Evolutionary conservation across 768 basidiomycete species (phyloP).

Genomic region (Lactarius trivialis): DNA sequence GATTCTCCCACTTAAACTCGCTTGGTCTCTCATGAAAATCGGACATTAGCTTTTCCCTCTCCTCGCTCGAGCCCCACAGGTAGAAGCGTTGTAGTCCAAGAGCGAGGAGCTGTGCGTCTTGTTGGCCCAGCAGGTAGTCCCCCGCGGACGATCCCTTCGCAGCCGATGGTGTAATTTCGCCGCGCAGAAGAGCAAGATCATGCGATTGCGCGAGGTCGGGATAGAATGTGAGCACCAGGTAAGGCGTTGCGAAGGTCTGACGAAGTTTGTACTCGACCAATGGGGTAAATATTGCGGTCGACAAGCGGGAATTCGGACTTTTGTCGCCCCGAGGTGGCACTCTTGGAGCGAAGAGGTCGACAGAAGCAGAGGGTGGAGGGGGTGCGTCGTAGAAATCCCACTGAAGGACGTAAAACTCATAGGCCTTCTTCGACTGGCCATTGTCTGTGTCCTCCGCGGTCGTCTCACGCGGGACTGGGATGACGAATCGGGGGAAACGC

Average conservation of each 20-base stretch:
- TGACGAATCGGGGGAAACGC: constrained; percentile 70
- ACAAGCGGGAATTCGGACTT: constrained; percentile 41
- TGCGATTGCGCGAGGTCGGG: constrained; percentile 80
- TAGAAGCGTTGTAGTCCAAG: constrained; percentile 85
- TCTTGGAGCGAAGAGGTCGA: constrained; percentile 39
- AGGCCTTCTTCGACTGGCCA: constrained; percentile 39
- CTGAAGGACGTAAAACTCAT: constrained; percentile 82
- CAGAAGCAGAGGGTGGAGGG: constrained; percentile 42
- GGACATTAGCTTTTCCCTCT: constrained; percentile 48
- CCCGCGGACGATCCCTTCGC: constrained; percentile 28
- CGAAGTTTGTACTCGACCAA: constrained; percentile 89
- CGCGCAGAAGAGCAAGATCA: constrained; percentile 77
- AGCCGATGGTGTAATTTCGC: constrained; percentile 78
- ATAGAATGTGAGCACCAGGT: constrained; percentile 86
- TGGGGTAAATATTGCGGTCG: constrained; percentile 88
- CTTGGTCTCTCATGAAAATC: constrained; percentile 74
- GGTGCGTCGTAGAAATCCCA: constrained; percentile 83
- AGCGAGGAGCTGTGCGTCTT: constrained; percentile 78
- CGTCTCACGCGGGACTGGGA: constrained; percentile 64
- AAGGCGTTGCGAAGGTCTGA: constrained; percentile 80
- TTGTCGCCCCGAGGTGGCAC: constrained; percentile 25
- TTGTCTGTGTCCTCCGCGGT: constrained; percentile 31
- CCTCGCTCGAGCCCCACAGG: constrained; percentile 45
- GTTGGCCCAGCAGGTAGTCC: constrained; percentile 60
- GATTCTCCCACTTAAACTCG: constrained; percentile 76